Evolutionary conservation across 768 basidiomycete genomes (phyloP), one percentile per base, ranked within the genome.

Genomic region (Trametes villosa): DNA sequence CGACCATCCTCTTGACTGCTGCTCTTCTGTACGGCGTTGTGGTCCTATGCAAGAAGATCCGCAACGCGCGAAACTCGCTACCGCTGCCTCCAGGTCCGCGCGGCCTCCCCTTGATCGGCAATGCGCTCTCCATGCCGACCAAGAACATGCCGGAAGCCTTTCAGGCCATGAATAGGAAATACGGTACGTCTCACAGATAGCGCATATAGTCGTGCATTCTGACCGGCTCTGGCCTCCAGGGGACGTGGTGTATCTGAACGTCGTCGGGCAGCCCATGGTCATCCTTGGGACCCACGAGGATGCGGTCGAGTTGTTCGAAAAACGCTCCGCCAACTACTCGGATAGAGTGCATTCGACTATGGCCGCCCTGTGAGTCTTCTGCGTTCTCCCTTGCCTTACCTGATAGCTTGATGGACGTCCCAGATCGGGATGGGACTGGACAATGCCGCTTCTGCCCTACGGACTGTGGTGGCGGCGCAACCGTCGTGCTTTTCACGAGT

Each of bases 261-360:
- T 66, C 29, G 45, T 66, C 6, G 69, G 65, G 15, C 54, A 47
- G n/a, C 44, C 65, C 9, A 52, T 68, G 41, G 53, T 75, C 4
- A 45, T 76, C 44, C 59, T 76, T 31, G 71, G 71, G 49, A 68
- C 68, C n/a, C 59, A 67, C 24, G 65, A 73, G 29, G 72, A 64
- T 20, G 73, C 71, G 2, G 49, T 51, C 22, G 75, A 73, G 27
- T 62, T 75, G 15, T 62, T 74, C 3, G 74, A 75, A 18, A 59
- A 65, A 38, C 65, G 71, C 6, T 67, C 71, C 17, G 54, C 62
- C 11, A 71, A 71, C 22, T 75, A 75, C 46, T 72, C 73, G 1
- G 70, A 68, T 46, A 55, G 74, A 44, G 58, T 40, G 8, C 33
- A 7, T 8, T 50, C 46, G 2, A n/a, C 24, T 12, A 55, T 59